phyloP scores from a whole-genome alignment of 495 filamentous ascomycete genomes.

The Trichocladium uniseriatum region DNA sequence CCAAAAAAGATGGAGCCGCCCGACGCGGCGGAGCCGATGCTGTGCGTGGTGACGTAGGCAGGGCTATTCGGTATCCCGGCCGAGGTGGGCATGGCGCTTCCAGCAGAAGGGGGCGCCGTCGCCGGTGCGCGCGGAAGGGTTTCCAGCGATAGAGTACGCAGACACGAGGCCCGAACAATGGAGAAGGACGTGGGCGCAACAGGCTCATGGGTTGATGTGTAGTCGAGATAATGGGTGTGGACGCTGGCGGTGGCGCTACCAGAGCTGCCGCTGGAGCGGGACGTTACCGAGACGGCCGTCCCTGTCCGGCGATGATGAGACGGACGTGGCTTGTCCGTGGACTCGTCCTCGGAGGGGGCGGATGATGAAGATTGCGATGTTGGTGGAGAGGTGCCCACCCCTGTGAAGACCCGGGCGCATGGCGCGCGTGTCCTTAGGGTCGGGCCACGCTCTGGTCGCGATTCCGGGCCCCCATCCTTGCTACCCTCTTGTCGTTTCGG shows the following conservation, averaged over 20 bases:
- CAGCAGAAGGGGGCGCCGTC: slow-evolving; percentile 18
- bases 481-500: slow-evolving; percentile 41
- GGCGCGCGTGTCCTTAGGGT: slow-evolving; percentile 42
- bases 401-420: slow-evolving; percentile 38
- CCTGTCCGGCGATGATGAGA: slow-evolving; percentile 22
- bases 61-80: slow-evolving; percentile 27
- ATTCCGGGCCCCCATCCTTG: slow-evolving; percentile 21
- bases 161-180: slow-evolving; percentile 71
- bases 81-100: slow-evolving; percentile 29
- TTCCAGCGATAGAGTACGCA: slow-evolving; percentile 80
- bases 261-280: slow-evolving; percentile 39
- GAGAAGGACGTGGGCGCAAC: slow-evolving; percentile 69
- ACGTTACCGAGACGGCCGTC: slow-evolving; percentile 25
- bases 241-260: slow-evolving; percentile 41
- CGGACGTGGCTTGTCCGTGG: slow-evolving; percentile 9
- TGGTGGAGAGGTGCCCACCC: slow-evolving; percentile 30
- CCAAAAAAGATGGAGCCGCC: slow-evolving; percentile 80
- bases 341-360: slow-evolving; percentile 38
- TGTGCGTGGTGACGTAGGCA: slow-evolving; percentile 44
- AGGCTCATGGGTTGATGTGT: slow-evolving; percentile 76
- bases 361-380: slow-evolving; percentile 38
- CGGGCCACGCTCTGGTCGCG: slow-evolving; percentile 27
- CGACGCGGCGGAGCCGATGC: slow-evolving; percentile 33
- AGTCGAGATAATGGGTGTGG: slow-evolving; percentile 77
- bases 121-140: slow-evolving; percentile 59